phyloP scores from a whole-genome alignment of 2,329 filamentous ascomycete species.

The Capronia coronata region DNA sequence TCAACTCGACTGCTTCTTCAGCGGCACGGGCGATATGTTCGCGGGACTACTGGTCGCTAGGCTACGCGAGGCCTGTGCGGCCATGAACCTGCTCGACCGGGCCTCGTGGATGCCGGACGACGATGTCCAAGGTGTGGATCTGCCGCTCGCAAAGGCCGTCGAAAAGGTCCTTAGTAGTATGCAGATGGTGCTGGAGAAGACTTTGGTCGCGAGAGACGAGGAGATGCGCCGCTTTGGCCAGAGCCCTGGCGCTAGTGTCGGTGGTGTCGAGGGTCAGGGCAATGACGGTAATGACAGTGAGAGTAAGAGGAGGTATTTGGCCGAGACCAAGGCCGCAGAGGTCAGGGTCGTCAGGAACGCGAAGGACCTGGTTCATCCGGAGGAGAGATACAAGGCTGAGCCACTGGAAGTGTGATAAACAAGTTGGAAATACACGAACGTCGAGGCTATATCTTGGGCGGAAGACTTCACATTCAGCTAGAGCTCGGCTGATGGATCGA shows the following conservation, averaged over 20 bases:
- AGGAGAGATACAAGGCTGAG: conserved; percentile 55
- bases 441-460: too few species aligned
- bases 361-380: conserved; percentile 59
- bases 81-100: conserved; percentile 45
- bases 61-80: conserved; percentile 66
- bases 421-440: too few species aligned
- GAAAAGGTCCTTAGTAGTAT: conserved; percentile 89
- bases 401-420: conserved; percentile 31
- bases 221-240: conserved; percentile 46
- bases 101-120: conserved; percentile 73
- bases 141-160: conserved; percentile 75
- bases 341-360: conserved; percentile 74
- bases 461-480: too few species aligned
- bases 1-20: conserved; percentile 86
- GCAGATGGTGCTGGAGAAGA: conserved; percentile 72
- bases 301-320: conserved; percentile 57
- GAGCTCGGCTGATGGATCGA: too few species aligned
- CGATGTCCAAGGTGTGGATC: conserved; percentile 57
- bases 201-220: conserved; percentile 58
- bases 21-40: conserved; percentile 97
- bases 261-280: conserved; percentile 25
- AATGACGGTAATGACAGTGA: conserved; percentile 32
- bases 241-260: conserved; percentile 17
- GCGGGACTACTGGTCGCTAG: conserved; percentile 82
- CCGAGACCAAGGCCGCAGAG: conserved; percentile 78